phyloP scores from a whole-genome alignment of 495 filamentous ascomycete species.

The Diplogelasinospora grovesii region DNA sequence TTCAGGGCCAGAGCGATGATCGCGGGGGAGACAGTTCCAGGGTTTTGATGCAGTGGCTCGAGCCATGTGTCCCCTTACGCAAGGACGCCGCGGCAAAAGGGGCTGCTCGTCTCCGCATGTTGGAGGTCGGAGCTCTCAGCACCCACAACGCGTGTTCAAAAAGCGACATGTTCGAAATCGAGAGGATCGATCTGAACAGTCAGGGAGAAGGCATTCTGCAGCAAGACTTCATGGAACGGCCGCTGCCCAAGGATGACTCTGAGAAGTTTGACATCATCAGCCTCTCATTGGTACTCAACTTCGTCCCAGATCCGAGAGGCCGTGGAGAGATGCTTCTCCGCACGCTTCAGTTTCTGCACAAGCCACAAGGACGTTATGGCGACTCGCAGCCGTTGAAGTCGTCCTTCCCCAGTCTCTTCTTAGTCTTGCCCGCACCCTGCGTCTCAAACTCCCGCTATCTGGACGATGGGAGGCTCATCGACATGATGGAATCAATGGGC shows the following conservation, averaged over 20 bases:
- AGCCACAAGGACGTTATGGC: conserved; percentile 11
- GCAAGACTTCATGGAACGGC: conserved; percentile 92
- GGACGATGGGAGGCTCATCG: conserved; percentile 59
- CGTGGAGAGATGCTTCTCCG: conserved; percentile 85
- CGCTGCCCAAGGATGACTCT: conserved; percentile 53
- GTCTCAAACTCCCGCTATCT: conserved; percentile 89
- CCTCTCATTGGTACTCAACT: conserved; percentile 93
- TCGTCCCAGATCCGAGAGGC: conserved; percentile 65
- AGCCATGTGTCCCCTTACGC: conserved; percentile 29
- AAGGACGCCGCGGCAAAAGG: conserved; percentile 17
- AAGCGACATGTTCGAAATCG: conserved; percentile 61
- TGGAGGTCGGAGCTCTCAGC: conserved; percentile 88
- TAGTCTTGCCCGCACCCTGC: conserved; percentile 86
- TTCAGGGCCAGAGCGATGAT: conserved; percentile 72
- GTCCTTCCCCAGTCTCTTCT: conserved; percentile 71
- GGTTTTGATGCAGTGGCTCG: conserved; percentile 80
- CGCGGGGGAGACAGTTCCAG: conserved; percentile 89
- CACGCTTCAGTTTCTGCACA: conserved; percentile 57
- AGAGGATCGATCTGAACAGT: conserved; percentile 85
- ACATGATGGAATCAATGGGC: conserved; percentile 71
- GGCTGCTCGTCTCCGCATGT: conserved; percentile 47
- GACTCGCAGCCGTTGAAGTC: conserved; percentile 19
- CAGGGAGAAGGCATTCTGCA: conserved; percentile 70
- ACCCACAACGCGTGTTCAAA: conserved; percentile 76
- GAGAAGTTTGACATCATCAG: conserved; percentile 84